These are phyloP conservation scores for Striga asiatica DNA, from an alignment of 257 asterid species.

Conservation along the genomic window DNA sequence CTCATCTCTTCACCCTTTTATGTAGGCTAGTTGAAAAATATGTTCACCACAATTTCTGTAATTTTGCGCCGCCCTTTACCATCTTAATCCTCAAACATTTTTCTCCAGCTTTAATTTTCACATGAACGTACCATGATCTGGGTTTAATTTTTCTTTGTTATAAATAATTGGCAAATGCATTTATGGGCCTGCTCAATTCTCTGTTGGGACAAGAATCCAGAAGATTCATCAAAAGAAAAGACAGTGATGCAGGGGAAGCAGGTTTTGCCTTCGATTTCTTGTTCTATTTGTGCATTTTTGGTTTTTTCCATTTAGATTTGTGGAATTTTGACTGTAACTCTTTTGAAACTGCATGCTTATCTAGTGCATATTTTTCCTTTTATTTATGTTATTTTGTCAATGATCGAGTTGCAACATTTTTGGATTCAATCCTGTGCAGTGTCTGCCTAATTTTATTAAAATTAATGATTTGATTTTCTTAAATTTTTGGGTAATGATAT, in stretches of 20 bases:
- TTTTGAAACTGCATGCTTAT: too few relatives aligned
- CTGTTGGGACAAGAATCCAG: conserved; percentile 36
- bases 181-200: conserved; percentile 49
- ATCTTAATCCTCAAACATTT: too few relatives aligned
- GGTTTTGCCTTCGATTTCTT: conserved; percentile 21
- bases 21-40: neutral
- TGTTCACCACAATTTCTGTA: neutral
- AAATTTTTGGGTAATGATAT: neutral
- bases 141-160: neutral
- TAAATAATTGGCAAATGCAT: conserved; percentile 19
- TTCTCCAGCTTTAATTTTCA: too few relatives aligned
- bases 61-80: neutral
- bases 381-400: neutral
- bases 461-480: too few relatives aligned
- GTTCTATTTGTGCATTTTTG: neutral
- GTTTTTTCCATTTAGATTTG: too few relatives aligned
- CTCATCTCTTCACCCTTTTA: neutral
- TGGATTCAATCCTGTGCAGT: too few relatives aligned
- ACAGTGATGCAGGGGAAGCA: conserved; percentile 86
- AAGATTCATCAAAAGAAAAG: conserved; percentile 67
- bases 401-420: too few relatives aligned
- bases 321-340: too few relatives aligned
- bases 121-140: conserved; percentile 11
- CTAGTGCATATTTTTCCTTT: too few relatives aligned
- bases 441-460: too few relatives aligned